These are phyloP conservation scores for Ogataea polymorpha DNA, from an alignment of 805 yeast genomes.

Conservation along the genomic window DNA sequence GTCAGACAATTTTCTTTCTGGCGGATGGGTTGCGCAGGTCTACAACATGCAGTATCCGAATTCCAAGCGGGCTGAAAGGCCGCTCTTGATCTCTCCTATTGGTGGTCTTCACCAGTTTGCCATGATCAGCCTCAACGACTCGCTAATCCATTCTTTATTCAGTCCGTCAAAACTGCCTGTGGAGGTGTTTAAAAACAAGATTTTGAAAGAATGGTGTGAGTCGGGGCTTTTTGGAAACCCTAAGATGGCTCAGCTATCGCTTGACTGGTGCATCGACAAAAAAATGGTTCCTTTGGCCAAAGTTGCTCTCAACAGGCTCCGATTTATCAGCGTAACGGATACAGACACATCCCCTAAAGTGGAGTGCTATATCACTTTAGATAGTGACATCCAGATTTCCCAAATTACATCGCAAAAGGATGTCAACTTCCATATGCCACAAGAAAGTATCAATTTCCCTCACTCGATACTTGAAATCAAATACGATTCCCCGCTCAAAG, in stretches of 20 bases:
- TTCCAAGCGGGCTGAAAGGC: constrained; percentile 10
- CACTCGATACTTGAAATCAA: constrained; percentile 48
- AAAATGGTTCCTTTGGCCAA: constrained; percentile 29
- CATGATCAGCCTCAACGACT: constrained; percentile 26
- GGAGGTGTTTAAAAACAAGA: constrained; percentile 13
- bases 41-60: constrained; percentile 4
- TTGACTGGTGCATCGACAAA: constrained; percentile 33
- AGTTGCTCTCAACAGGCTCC: constrained; percentile 22
- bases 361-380: constrained; percentile 32
- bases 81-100: constrained; percentile 37
- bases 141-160: constrained; percentile 21
- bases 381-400: constrained; percentile 23
- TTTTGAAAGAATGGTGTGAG: constrained; percentile 22
- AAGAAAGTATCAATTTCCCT: constrained; percentile 37
- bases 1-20: constrained; percentile 10
- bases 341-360: constrained; percentile 14
- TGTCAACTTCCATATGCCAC: constrained; percentile 13
- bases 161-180: constrained; percentile 6
- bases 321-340: constrained; percentile 25
- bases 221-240: constrained; percentile 27
- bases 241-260: constrained; percentile 31
- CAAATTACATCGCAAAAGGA: constrained; percentile 9
- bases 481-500: constrained; percentile 37
- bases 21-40: constrained; percentile 19
- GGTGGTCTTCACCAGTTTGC: constrained; percentile 43